These are phyloP conservation scores for Aureobasidium leucospermi DNA, from an alignment of 2,329 filamentous ascomycete species.

Conservation along the genomic window DNA sequence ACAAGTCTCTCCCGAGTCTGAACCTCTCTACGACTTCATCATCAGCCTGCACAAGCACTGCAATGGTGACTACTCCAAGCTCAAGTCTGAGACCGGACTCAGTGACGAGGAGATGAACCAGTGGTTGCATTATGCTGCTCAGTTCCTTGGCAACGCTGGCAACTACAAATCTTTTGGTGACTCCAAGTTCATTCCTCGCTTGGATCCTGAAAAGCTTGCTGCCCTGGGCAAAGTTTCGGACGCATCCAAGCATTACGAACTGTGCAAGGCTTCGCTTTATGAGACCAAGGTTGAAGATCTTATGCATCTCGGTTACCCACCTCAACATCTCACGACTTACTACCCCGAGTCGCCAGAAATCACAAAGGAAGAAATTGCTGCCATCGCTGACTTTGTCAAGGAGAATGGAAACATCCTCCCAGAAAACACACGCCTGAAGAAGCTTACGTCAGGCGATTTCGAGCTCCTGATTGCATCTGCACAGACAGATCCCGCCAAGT, in stretches of 20 bases:
- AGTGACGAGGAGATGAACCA: slow-evolving; percentile 33
- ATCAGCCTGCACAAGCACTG: slow-evolving; percentile 41
- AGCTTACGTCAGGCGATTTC: slow-evolving; percentile 36
- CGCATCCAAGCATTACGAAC: slow-evolving; percentile 34
- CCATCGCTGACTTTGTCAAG: slow-evolving; percentile 39
- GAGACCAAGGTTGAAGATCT: slow-evolving; percentile 33
- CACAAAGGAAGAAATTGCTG: slow-evolving; percentile 40
- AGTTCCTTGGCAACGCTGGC: slow-evolving; percentile 48
- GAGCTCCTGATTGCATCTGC: slow-evolving; percentile 44
- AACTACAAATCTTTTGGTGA: slow-evolving; percentile 48
- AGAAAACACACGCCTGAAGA: slow-evolving; percentile 44
- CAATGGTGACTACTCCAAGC: slow-evolving; percentile 42
- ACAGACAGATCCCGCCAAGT: slow-evolving; percentile 30
- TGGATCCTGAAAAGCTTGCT: slow-evolving; percentile 35
- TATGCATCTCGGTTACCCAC: slow-evolving; percentile 45
- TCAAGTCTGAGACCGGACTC: slow-evolving; percentile 36
- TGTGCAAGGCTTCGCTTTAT: slow-evolving; percentile 39
- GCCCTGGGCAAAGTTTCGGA: slow-evolving; percentile 36
- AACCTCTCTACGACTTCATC: slow-evolving; percentile 49
- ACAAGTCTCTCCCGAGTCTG: slow-evolving; percentile 46
- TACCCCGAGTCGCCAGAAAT: slow-evolving; percentile 43
- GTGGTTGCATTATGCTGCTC: slow-evolving; percentile 36
- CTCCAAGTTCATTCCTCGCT: slow-evolving; percentile 45
- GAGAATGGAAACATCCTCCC: slow-evolving; percentile 39
- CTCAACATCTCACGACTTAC: slow-evolving; percentile 42